Evolutionary conservation across 495 filamentous ascomycete genomes (phyloP).

Genomic region (Penicillium steckii): DNA sequence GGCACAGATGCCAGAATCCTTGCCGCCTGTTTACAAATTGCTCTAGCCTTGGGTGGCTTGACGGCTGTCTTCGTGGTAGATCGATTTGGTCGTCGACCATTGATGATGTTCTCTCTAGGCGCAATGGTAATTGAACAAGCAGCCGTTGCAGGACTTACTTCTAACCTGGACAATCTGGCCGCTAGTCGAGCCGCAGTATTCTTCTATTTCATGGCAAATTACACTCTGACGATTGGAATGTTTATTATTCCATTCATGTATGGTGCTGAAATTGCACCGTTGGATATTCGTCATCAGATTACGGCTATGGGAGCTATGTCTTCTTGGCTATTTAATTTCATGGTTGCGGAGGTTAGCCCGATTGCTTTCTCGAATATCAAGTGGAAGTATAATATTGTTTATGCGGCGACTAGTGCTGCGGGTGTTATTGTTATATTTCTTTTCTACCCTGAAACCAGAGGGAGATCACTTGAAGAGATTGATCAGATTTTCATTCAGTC

Average conservation of each 20-base stretch:
- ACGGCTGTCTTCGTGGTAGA: constrained; percentile 19
- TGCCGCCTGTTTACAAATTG: constrained; percentile 18
- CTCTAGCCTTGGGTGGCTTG: constrained; percentile 15
- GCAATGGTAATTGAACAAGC: constrained; percentile 60
- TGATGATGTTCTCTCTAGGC: constrained; percentile 59
- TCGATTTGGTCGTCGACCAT: constrained; percentile 27
- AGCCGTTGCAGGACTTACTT: constrained; percentile 43
- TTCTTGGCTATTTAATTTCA: constrained; percentile 29
- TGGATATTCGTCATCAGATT: constrained; percentile 59
- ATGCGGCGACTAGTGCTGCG: constrained; percentile 39
- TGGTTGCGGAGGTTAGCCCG: constrained; percentile 60
- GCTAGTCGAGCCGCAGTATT: constrained; percentile 35
- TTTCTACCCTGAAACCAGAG: constrained; percentile 54
- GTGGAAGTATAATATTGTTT: constrained; percentile 28
- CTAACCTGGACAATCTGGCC: constrained; percentile 22
- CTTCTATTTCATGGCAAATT: constrained; percentile 61
- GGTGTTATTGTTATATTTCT: constrained; percentile 48
- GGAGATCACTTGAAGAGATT: constrained; percentile 42
- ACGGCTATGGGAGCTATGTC: constrained; percentile 57
- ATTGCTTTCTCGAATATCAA: constrained; percentile 48
- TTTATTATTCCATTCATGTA: constrained; percentile 64
- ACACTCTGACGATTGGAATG: constrained; percentile 64
- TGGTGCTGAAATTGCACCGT: constrained; percentile 60
- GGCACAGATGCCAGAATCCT: constrained; percentile 13
- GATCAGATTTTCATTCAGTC: constrained; percentile 61